Base-by-base conservation (phyloP, 202 grass and related monocot genomes). In the Carex arenaria region DNA sequence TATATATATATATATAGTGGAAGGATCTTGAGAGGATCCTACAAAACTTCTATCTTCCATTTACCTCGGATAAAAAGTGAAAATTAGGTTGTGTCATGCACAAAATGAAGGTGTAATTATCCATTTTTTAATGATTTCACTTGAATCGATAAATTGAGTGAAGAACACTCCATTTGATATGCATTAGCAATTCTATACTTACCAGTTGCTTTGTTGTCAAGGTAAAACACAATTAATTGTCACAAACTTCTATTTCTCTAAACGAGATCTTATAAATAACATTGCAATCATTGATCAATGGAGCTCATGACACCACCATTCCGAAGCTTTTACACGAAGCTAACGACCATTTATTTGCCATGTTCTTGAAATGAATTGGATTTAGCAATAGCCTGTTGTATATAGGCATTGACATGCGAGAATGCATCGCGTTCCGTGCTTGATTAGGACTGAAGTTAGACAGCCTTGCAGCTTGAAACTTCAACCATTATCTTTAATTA, bases 281-380 rank as follows among this genome's bases (percentile, higher is more conserved):
- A 82, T 63, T 69, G 80, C 62, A 82, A 82, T 68, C 49, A 82
- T 67, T 82, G 26, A 26, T 26, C 26, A 43, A 82, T 82, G 32
- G 56, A 66, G 26, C 64, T 65, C 45, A 69, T 82, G 61, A 68
- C 80, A 82, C 63, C 45, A 82, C 32, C 61, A n/a, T 52, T 82
- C 15, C 51, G 61, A 82, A 69, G 43, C 80, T 68, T 69, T 69
- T 56, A 30, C 80, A 6, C 15, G 15, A 82, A 82, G 80, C 8
- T 59, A 78, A 17, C 64, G 31, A 69, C 42, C 80, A 82, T 82
- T 82, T 82, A 82, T 69, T 82, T 69, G 61, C 80, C 79, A 82
- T 69, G 80, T 69, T 82, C 63, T 13, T 56, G 47, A 82, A 82
- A 40, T 69, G 45, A 82, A 82, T 82, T 68, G 7, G 64, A 54